A percentile compares a stretch with the other conserved stretches of the same genome.
Conservation (phyloP, 192 early-diverging fungal genomes). For the Gonapodya sp. region DNA sequence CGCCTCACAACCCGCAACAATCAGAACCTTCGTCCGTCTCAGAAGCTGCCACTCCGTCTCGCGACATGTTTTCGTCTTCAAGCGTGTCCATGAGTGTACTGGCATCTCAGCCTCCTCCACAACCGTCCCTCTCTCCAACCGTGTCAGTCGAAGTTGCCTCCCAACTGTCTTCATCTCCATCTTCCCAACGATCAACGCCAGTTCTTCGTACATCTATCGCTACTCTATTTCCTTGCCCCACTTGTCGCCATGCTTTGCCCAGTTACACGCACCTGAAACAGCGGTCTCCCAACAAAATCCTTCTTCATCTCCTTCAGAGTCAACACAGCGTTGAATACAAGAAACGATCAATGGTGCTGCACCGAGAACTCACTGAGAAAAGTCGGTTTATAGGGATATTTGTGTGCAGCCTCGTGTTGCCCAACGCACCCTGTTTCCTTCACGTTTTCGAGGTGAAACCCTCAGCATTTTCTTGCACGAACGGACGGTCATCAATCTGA, state of each 20-base stretch:
- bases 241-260: background rate
- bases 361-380: conserved; percentile 23
- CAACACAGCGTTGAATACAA: background rate
- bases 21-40: background rate
- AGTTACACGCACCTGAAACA: background rate
- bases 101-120: no score
- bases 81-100: no score
- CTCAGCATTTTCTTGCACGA: background rate
- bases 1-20: background rate
- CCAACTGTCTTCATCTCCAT: background rate
- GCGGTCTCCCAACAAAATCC: background rate
- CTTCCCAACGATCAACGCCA: no score
- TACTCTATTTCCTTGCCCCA: background rate
- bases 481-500: no score
- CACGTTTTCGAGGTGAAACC: conserved; percentile 37
- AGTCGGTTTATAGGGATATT: conserved; percentile 43
- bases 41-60: background rate
- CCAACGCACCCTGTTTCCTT: conserved; percentile 44
- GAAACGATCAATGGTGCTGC: conserved; percentile 4
- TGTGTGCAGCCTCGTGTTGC: conserved; percentile 43
- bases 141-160: no score
- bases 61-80: background rate
- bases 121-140: background rate
- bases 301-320: background rate
- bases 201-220: background rate